Base-by-base conservation (phyloP, 495 filamentous ascomycete species). In the Emericellopsis terricola region DNA sequence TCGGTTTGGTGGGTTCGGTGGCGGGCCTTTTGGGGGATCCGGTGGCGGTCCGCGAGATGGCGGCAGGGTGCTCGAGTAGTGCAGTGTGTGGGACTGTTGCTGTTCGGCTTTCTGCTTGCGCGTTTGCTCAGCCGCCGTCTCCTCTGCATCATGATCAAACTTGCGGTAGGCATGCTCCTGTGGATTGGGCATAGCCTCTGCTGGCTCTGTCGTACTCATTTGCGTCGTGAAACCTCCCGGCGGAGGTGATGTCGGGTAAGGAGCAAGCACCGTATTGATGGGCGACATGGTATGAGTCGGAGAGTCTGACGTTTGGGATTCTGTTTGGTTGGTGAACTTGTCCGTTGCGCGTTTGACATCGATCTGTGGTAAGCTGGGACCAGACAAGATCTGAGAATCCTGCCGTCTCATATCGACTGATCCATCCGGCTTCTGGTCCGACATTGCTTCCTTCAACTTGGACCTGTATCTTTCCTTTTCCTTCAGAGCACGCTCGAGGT, bases 401-500 rank as follows among this genome's bases (percentile, higher is more conserved):
- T 35, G 24, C 52, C 1, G 42, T 7, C 24, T 15, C 4, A 17
- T 23, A 5, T 35, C 21, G 6, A 24, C 19, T 11, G 3, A 14
- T 18, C 36, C 36, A 8, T n/a, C n/a, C 15, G 27, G 11, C 15
- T 29, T 34, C 19, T 48, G 42, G 10, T 49, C 50, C n/a, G 47
- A 43, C 40, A 64, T 42, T 6, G 63, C 57, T 31, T 94, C 83
- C 51, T 91, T 94, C 10, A 91, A 43, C 53, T 85, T 91, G 56
- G 82, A 86, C 39, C 78, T 71, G 51, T 94, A 97, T 38, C 78
- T 74, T 29, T 96, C 89, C 52, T 94, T 96, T 42, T 94, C 89
- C 49, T 92, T 92, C 45, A 93, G 51, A 3, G 87, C 76, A 31
- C 80, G 73, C 52, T 94, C 86, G 16, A 97, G 64, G 47, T 97